phyloP scores from a whole-genome alignment of 1,284 basidiomycete species.

The Volvariella volvacea region DNA sequence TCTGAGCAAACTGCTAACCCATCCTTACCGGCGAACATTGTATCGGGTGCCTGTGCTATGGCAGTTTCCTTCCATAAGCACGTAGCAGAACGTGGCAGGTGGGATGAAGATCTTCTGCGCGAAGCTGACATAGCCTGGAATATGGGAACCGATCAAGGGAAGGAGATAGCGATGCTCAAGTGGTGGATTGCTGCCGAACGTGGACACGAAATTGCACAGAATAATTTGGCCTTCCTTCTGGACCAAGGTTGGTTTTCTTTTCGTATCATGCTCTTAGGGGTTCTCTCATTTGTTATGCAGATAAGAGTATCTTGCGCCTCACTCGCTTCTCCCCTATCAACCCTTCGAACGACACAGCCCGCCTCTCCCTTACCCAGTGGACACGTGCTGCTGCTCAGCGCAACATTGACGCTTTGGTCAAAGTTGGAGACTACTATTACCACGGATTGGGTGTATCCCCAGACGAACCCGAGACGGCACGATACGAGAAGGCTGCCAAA shows the following conservation, averaged over 20 bases:
- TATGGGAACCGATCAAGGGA: conserved; percentile 58
- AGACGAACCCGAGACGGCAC: conserved; percentile 47
- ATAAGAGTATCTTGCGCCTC: conserved; percentile 65
- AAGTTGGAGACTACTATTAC: conserved; percentile 96
- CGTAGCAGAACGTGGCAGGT: conserved; percentile 82
- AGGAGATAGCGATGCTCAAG: conserved; percentile 75
- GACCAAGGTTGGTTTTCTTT: conserved; percentile 65
- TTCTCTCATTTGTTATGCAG: conserved; percentile 27
- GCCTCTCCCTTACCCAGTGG: conserved; percentile 87
- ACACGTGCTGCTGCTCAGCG: conserved; percentile 89
- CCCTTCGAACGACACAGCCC: conserved; percentile 73
- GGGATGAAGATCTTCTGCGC: conserved; percentile 79
- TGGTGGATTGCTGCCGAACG: conserved; percentile 95
- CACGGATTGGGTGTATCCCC: conserved; percentile 74
- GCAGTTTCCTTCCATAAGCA: conserved; percentile 88
- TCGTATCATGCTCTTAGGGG: not conserved
- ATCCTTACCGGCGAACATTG: conserved; percentile 36
- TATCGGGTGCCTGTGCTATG: conserved; percentile 71
- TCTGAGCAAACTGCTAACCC: conserved; percentile 45
- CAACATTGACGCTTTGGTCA: conserved; percentile 93
- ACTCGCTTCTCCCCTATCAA: conserved; percentile 63
- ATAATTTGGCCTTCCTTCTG: conserved; percentile 90
- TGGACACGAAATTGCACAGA: conserved; percentile 91
- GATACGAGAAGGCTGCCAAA: conserved; percentile 82
- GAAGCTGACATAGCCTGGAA: conserved; percentile 83